Evolutionary conservation across 352 stramenopile genomes (phyloP).

Genomic region (Globisporangium lucens): DNA sequence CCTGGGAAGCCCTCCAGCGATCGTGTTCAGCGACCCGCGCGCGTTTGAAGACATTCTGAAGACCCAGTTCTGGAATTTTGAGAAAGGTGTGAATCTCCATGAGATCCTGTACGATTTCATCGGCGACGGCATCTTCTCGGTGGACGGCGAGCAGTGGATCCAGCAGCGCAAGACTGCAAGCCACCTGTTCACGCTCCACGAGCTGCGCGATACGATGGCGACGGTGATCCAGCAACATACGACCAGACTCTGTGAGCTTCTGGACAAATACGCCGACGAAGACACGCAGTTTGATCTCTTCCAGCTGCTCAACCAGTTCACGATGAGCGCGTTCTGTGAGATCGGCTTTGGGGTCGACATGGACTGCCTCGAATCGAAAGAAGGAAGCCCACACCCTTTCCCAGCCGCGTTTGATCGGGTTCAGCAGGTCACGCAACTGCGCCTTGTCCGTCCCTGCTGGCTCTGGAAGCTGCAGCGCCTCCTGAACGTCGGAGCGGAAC

Average conservation of each 20-base stretch:
- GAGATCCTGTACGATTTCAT: background rate
- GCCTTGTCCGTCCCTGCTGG: conserved; percentile 32
- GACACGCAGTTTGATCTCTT: conserved; percentile 2
- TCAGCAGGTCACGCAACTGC: conserved; percentile 24
- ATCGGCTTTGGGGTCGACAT: conserved; percentile 37
- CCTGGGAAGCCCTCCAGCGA: background rate
- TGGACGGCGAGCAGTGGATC: conserved; percentile 11
- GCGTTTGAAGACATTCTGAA: conserved; percentile 12
- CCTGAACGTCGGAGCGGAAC: conserved; percentile 33
- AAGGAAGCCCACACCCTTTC: conserved; percentile 25
- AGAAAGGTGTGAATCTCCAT: background rate
- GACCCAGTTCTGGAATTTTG: conserved; percentile 11
- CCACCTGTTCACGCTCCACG: conserved; percentile 19
- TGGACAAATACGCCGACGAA: background rate
- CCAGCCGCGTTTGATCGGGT: conserved; percentile 36
- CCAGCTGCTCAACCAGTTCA: conserved; percentile 15
- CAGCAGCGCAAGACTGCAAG: conserved; percentile 23
- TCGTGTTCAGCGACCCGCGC: conserved; percentile 3
- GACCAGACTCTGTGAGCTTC: conserved; percentile 8
- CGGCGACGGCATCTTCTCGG: conserved; percentile 5
- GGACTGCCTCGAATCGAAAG: background rate
- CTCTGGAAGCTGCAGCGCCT: conserved; percentile 33
- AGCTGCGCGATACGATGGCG: conserved; percentile 19
- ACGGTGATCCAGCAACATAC: conserved; percentile 18
- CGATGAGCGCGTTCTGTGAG: conserved; percentile 22